These are phyloP conservation scores for Dictyostelium citrinum DNA, from an alignment of 78 protist species.

Conservation along the genomic window DNA sequence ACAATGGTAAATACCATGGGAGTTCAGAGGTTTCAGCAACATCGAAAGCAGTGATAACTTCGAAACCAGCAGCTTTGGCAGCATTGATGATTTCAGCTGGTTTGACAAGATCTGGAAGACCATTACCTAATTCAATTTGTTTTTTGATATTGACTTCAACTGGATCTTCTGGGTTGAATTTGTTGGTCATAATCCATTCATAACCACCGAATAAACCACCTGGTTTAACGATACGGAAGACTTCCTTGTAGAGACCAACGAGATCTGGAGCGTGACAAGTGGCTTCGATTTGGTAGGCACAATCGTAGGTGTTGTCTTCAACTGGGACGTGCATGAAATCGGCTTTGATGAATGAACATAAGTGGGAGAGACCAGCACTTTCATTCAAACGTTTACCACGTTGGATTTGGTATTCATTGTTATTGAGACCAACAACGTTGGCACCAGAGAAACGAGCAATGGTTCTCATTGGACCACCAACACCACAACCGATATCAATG, in stretches of 20 bases:
- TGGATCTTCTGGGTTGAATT: slow-evolving; percentile 80
- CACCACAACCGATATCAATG: slow-evolving; percentile 97
- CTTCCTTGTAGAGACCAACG: slow-evolving; percentile 77
- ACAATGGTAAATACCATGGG: slow-evolving; percentile 81
- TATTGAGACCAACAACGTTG: slow-evolving; percentile 88
- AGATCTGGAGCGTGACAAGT: slow-evolving; percentile 93
- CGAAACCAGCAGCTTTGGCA: slow-evolving; percentile 86
- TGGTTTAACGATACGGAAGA: slow-evolving; percentile 90
- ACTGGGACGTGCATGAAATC: slow-evolving; percentile 89
- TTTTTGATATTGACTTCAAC: slow-evolving; percentile 80
- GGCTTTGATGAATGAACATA: slow-evolving; percentile 72
- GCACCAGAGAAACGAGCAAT: slow-evolving; percentile 93
- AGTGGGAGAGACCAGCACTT: slow-evolving; percentile 59
- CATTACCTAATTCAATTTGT: slow-evolving; percentile 90
- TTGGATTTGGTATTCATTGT: slow-evolving; percentile 91
- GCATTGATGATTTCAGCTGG: slow-evolving; percentile 48
- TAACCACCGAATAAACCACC: slow-evolving; percentile 89
- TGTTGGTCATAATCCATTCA: slow-evolving; percentile 92
- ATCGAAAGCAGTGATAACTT: slow-evolving; percentile 66
- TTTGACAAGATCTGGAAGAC: slow-evolving; percentile 85
- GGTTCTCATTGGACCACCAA: slow-evolving; percentile 94
- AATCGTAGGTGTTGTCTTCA: slow-evolving; percentile 88
- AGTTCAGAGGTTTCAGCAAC: slow-evolving; percentile 60
- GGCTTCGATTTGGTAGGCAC: slow-evolving; percentile 91
- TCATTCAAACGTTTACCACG: slow-evolving; percentile 48